Base-by-base conservation (phyloP, 1,284 basidiomycete species). In the Testicularia cyperi region DNA sequence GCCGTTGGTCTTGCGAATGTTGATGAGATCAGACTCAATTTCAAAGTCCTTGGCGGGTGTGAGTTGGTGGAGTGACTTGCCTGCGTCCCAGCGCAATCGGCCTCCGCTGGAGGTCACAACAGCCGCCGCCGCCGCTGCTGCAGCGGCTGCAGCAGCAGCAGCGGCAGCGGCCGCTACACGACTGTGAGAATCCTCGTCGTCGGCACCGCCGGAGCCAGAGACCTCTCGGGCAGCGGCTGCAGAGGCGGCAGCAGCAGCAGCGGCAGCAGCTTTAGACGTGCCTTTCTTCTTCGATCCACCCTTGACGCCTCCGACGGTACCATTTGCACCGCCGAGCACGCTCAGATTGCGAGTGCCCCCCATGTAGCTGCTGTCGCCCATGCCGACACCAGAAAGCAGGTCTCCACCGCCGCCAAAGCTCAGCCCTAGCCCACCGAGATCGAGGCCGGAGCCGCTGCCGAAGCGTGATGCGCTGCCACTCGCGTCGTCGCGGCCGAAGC, bases 11-110 rank as follows among this genome's bases (percentile, higher is more conserved):
- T 75, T 73, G 44, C 71, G 64, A 26, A 75, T 72, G 30, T 70
- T 65, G 52, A 75, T 73, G 41, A 75, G 55, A 46, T 75, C 74
- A 33, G 65, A 64, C 53, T 75, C 74, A 18, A 74, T 55, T 53
- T 75, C 74, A 45, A 70, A 67, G 60, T 75, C 74, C 44, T 68
- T 68, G 26, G 74, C 74, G 14, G 60, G 42, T n/a, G 70, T 73
- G 2, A 75, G 58, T 54, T 73, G 70, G 36, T 57, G 53, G 22
- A 75, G 57, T 32, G 65, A 68, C 49, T 73, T 73, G 28, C 72
- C 72, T 14, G 65, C 63, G 44, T 74, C 74, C 70, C 70, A 74
- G 22, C 70, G 44, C 29, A 73, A 39, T 22, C 71, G 51, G 27
- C 72, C 72, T 19, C 70, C 71, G 22, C 62, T 54, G 12, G 61